Conservation (phyloP, 805 yeast genomes). For the Candida tammaniensis region DNA sequence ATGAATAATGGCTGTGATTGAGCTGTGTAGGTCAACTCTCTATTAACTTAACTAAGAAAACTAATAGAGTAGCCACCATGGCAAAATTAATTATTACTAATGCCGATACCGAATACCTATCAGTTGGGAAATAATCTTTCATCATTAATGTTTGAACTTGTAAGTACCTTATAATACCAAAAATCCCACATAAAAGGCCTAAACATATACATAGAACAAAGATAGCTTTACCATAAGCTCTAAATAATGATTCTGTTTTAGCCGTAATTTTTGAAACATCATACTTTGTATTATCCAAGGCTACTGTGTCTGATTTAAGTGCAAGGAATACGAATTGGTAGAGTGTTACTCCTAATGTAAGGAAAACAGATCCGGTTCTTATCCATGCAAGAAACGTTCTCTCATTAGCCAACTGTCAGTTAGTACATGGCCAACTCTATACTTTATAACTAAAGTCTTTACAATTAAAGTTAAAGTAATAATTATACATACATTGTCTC, state of each 20-base stretch:
- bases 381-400: conserved; percentile 32
- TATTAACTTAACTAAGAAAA: no score
- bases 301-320: conserved; percentile 10
- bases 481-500: conserved; percentile 33
- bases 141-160: conserved; percentile 23
- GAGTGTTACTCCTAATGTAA: conserved; percentile 21
- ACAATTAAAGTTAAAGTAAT: no score
- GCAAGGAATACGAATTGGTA: conserved; percentile 23
- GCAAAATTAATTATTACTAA: conserved; percentile 18
- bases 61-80: conserved; percentile 17
- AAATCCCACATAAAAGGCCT: conserved; percentile 16
- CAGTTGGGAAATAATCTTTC: conserved; percentile 21
- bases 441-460: no score
- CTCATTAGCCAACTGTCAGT: conserved; percentile 31
- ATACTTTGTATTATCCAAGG: conserved; percentile 4
- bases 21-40: neutral
- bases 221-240: conserved; percentile 17
- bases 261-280: conserved; percentile 1
- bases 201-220: conserved; percentile 16
- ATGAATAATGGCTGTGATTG: neutral
- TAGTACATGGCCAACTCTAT: conserved; percentile 11
- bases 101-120: conserved; percentile 18
- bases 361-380: conserved; percentile 21
- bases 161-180: conserved; percentile 24
- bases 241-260: conserved; percentile 4